A percentile compares a stretch with the other conserved stretches of the same genome.
phyloP scores from a whole-genome alignment of 2,329 filamentous ascomycete species.

The Verticillium longisporum region DNA sequence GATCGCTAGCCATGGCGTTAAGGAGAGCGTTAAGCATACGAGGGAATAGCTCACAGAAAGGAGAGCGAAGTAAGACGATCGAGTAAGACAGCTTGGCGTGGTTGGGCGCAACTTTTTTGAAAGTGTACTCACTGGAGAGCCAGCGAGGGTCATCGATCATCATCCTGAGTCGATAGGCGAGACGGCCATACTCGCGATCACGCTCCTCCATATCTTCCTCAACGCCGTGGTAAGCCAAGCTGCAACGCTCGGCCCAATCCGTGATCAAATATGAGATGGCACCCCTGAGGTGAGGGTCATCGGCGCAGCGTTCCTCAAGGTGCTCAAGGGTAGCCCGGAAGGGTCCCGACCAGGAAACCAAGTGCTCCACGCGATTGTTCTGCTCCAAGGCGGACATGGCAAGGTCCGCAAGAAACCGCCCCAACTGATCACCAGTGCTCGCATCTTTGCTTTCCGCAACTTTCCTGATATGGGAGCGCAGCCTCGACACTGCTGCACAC shows the following conservation, averaged over 20 bases:
- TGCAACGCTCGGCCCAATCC: constrained; percentile 66
- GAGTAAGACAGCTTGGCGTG: constrained; percentile 78
- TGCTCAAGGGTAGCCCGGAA: constrained; percentile 75
- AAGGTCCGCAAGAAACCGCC: constrained; percentile 44
- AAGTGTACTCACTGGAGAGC: constrained; percentile 59
- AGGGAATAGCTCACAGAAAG: constrained; percentile 77
- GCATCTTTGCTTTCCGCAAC: constrained; percentile 58
- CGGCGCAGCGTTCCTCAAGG: constrained; percentile 57
- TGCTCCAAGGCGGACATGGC: constrained; percentile 44
- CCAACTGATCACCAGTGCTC: constrained; percentile 45
- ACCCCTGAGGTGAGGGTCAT: constrained; percentile 71
- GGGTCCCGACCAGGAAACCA: constrained; percentile 60
- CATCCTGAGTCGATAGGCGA: constrained; percentile 59
- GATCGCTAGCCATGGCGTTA: constrained; percentile 79
- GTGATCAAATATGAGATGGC: constrained; percentile 70
- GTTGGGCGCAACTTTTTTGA: constrained; percentile 56
- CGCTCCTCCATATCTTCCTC: constrained; percentile 46
- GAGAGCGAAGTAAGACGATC: constrained; percentile 70
- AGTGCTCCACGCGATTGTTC: constrained; percentile 46
- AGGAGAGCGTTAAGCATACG: constrained; percentile 76
- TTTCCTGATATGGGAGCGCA: constrained; percentile 67
- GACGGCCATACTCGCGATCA: constrained; percentile 51
- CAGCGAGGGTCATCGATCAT: constrained; percentile 72
- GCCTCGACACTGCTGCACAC: constrained; percentile 81
- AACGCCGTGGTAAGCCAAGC: constrained; percentile 50